Evolutionary conservation across 176 grass and related monocot genomes (phyloP).

Genomic region (Oryza glaberrima): DNA sequence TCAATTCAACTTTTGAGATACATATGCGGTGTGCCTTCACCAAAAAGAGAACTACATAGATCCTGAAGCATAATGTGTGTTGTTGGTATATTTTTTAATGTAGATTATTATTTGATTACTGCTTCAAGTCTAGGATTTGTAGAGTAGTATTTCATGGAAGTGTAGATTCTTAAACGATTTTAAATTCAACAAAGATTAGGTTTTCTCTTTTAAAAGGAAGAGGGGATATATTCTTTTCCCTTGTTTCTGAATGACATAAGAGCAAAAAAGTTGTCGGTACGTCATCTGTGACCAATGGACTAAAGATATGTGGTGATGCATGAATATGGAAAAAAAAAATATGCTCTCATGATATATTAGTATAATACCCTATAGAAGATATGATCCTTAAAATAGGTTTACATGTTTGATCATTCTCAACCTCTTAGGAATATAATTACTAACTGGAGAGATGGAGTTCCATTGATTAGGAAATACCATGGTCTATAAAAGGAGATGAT

Average conservation of each 20-base stretch:
- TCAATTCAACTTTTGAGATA: background rate
- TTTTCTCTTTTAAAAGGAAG: background rate
- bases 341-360: slow-evolving; percentile 3
- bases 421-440: background rate
- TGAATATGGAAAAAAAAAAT: slow-evolving; percentile 18
- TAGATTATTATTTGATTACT: background rate
- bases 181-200: background rate
- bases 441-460: background rate
- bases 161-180: background rate
- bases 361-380: slow-evolving; percentile 18
- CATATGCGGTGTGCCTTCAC: background rate
- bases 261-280: background rate
- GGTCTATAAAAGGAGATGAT: no score
- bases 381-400: slow-evolving; percentile 4
- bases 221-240: background rate
- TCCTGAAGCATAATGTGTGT: background rate
- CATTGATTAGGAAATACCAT: background rate
- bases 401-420: background rate
- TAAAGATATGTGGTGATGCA: background rate
- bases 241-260: slow-evolving; percentile 21
- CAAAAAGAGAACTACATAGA: background rate
- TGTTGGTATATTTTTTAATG: background rate
- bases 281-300: background rate
- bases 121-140: background rate
- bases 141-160: background rate